These are phyloP conservation scores for Saccharomycopsis fibuligera DNA, from an alignment of 805 yeast species.

Conservation along the genomic window DNA sequence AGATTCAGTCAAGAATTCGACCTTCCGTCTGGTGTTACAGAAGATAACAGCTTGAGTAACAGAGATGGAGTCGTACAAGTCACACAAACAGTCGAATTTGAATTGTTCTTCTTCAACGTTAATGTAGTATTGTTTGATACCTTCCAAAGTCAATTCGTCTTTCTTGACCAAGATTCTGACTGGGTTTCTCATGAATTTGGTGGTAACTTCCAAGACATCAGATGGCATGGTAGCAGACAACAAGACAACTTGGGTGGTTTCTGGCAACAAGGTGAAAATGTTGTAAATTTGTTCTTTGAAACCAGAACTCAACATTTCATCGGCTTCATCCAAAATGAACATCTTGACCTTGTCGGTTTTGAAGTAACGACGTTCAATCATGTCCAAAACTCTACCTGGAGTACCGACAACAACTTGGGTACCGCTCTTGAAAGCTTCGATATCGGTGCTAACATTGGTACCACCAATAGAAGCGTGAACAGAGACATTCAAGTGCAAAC, in stretches of 20 bases:
- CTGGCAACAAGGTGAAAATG: conserved; percentile 82
- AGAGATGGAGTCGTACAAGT: conserved; percentile 88
- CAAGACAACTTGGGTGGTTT: conserved; percentile 87
- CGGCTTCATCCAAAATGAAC: conserved; percentile 97
- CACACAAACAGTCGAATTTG: conserved; percentile 93
- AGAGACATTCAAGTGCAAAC: conserved; percentile 81
- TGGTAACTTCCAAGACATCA: conserved; percentile 86
- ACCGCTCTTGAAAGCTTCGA: conserved; percentile 74
- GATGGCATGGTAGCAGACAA: conserved; percentile 92
- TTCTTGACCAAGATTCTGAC: conserved; percentile 90
- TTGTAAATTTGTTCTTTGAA: conserved; percentile 95
- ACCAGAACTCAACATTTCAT: conserved; percentile 89
- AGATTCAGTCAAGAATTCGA: conserved; percentile 77
- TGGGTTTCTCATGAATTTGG: conserved; percentile 91
- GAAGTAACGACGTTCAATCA: conserved; percentile 86
- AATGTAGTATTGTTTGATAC: conserved; percentile 86
- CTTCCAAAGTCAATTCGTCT: conserved; percentile 93
- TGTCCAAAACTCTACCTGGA: conserved; percentile 95
- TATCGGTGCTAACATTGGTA: conserved; percentile 81
- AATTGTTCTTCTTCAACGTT: conserved; percentile 89
- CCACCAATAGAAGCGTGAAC: conserved; percentile 99
- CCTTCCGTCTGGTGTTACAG: conserved; percentile 94
- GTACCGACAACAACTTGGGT: conserved; percentile 90
- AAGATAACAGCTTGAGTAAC: conserved; percentile 97
- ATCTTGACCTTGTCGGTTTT: conserved; percentile 80